Evolutionary conservation across 2,329 filamentous ascomycete species (phyloP).

Genomic region (Penicillium sp.): DNA sequence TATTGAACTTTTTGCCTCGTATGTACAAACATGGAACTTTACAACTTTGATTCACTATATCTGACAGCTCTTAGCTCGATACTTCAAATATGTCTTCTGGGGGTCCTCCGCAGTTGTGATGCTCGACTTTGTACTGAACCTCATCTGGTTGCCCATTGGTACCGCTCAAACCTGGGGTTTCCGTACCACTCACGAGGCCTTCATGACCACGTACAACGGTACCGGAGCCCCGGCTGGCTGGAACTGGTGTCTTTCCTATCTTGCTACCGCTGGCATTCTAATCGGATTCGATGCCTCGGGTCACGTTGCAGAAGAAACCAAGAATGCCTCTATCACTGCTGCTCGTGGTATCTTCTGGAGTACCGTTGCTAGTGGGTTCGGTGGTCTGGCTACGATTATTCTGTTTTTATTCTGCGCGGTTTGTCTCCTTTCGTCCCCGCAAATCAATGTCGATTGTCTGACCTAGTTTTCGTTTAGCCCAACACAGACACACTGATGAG

Average conservation of each 20-base stretch:
- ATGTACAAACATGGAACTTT: conserved; percentile 18
- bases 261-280: conserved; percentile 59
- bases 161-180: conserved; percentile 57
- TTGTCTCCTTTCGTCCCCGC: neutral
- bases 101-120: conserved; percentile 52
- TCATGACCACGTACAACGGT: conserved; percentile 60
- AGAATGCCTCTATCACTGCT: conserved; percentile 56
- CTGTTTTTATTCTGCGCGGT: conserved; percentile 58
- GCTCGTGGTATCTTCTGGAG: conserved; percentile 62
- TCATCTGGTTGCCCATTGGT: conserved; percentile 61
- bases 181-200: conserved; percentile 58
- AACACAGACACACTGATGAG: conserved; percentile 53
- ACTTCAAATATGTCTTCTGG: conserved; percentile 46
- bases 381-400: conserved; percentile 56
- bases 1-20: conserved; percentile 54
- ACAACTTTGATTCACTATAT: neutral
- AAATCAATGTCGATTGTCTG: neutral
- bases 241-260: conserved; percentile 64
- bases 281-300: conserved; percentile 62
- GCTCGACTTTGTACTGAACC: conserved; percentile 58
- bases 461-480: conserved; percentile 39
- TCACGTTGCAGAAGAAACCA: conserved; percentile 61
- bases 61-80: conserved; percentile 19
- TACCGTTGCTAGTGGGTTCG: conserved; percentile 56
- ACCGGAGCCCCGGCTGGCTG: conserved; percentile 56